Evolutionary conservation across 2,329 filamentous ascomycete genomes (phyloP).

Genomic region (Xylariomycetidae sp.): DNA sequence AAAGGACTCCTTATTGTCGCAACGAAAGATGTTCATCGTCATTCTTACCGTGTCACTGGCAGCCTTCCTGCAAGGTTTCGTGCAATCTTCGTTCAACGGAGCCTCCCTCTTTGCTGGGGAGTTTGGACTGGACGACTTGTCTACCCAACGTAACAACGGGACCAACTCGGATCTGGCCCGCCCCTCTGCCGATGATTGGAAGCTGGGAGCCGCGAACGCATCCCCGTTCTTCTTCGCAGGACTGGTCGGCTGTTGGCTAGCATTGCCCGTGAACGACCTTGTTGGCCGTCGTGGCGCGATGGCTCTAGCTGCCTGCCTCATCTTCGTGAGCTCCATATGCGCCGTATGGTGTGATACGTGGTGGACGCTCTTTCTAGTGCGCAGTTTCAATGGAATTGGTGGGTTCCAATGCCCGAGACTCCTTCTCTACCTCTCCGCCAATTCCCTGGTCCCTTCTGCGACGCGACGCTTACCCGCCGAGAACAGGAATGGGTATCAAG

Average conservation of each 20-base stretch:
- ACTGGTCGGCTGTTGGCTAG: slow-evolving; percentile 31
- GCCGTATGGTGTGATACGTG: slow-evolving; percentile 29
- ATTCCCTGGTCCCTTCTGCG: no score
- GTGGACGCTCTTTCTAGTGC: slow-evolving; percentile 28
- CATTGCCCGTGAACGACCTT: slow-evolving; percentile 35
- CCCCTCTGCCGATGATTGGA: slow-evolving; percentile 27
- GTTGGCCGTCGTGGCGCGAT: slow-evolving; percentile 36
- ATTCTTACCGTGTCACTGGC: slow-evolving; percentile 37
- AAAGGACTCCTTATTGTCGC: slow-evolving; percentile 32
- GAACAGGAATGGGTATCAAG: slow-evolving; percentile 41
- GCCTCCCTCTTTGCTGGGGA: slow-evolving; percentile 26
- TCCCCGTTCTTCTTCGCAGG: slow-evolving; percentile 35
- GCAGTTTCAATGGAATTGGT: slow-evolving; percentile 35
- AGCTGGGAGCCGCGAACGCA: slow-evolving; percentile 33
- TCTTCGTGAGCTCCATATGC: slow-evolving; percentile 33
- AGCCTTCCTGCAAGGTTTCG: slow-evolving; percentile 38
- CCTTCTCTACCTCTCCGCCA: no score
- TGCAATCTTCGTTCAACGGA: slow-evolving; percentile 38
- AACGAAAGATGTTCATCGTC: slow-evolving; percentile 33
- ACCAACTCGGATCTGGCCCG: neutral
- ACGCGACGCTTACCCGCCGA: neutral
- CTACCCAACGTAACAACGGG: neutral
- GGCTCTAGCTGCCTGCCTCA: slow-evolving; percentile 31
- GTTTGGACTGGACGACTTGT: slow-evolving; percentile 5
- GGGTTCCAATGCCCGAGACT: slow-evolving; percentile 10